Conservation (phyloP, 306 rosid genomes). For the Glycyrrhiza uralensis region DNA sequence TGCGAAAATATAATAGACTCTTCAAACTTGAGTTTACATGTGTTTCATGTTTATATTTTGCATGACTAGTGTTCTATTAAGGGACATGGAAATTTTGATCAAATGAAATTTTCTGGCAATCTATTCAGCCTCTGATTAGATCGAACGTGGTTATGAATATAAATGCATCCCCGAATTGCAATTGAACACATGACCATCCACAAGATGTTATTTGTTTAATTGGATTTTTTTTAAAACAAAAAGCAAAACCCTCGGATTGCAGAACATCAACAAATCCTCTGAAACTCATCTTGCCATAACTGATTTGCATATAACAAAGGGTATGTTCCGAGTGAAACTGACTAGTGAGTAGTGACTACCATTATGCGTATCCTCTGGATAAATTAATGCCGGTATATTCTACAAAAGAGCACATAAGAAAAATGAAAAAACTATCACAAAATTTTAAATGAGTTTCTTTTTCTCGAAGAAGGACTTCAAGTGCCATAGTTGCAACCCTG, state of each 20-base stretch:
- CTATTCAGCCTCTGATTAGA: not conserved
- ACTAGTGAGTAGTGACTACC: slow-evolving; percentile 4
- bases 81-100: not conserved
- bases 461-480: slow-evolving; percentile 90
- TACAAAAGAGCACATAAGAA: slow-evolving; percentile 34
- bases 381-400: slow-evolving; percentile 38
- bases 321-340: not conserved
- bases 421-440: slow-evolving; percentile 1
- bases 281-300: slow-evolving; percentile 7
- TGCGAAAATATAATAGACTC: no score
- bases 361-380: slow-evolving; percentile 25
- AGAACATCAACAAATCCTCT: not conserved
- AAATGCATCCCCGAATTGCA: not conserved
- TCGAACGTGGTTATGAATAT: not conserved
- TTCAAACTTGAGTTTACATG: no score
- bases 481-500: slow-evolving; percentile 86
- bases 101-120: not conserved
- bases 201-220: not conserved
- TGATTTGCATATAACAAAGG: slow-evolving; percentile 11
- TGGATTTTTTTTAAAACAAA: not conserved
- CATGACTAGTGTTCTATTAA: no score
- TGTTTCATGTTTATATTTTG: no score
- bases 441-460: slow-evolving; percentile 76
- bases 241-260: not conserved
- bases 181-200: not conserved